These are phyloP conservation scores for Trichoderma semiorbis DNA, from an alignment of 2,329 filamentous ascomycete species.

Conservation along the genomic window DNA sequence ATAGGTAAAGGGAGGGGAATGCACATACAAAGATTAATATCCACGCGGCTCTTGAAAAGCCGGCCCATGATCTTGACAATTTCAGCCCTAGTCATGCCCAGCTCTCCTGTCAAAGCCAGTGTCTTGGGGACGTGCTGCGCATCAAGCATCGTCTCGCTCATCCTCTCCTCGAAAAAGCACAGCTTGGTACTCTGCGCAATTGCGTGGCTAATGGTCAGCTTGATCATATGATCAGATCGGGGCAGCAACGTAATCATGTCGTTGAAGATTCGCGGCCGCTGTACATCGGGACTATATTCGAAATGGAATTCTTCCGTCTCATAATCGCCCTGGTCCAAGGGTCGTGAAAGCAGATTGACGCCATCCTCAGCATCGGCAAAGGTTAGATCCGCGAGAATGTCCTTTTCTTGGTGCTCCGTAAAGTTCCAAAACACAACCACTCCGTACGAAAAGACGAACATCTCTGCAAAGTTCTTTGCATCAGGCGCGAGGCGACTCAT, in stretches of 20 bases:
- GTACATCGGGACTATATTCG: constrained; percentile 84
- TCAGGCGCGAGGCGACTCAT: constrained; percentile 63
- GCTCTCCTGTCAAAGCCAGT: constrained; percentile 80
- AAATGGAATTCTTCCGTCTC: constrained; percentile 99
- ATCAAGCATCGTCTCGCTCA: constrained; percentile 90
- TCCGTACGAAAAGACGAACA: constrained; percentile 96
- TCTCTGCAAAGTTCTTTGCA: constrained; percentile 80
- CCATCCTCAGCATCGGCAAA: constrained; percentile 71
- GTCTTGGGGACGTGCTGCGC: constrained; percentile 89
- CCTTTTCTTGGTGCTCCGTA: constrained; percentile 91
- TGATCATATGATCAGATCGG: constrained; percentile 94
- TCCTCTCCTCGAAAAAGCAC: constrained; percentile 91
- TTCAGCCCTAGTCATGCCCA: constrained; percentile 88
- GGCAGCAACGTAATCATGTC: constrained; percentile 98
- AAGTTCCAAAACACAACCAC: constrained; percentile 99
- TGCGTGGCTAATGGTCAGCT: constrained; percentile 93
- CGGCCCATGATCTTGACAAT: constrained; percentile 89
- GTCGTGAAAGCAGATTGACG: constrained; percentile 68
- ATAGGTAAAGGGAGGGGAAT: background rate
- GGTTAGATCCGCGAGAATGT: constrained; percentile 89
- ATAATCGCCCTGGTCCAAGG: constrained; percentile 83
- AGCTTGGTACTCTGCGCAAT: constrained; percentile 97
- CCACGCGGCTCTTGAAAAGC: constrained; percentile 89
- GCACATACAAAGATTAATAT: constrained; percentile 89
- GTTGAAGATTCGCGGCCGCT: constrained; percentile 90